These are phyloP conservation scores for Trichomonascaceae sp. DNA, from an alignment of 1,139 yeast genomes.

Conservation along the genomic window DNA sequence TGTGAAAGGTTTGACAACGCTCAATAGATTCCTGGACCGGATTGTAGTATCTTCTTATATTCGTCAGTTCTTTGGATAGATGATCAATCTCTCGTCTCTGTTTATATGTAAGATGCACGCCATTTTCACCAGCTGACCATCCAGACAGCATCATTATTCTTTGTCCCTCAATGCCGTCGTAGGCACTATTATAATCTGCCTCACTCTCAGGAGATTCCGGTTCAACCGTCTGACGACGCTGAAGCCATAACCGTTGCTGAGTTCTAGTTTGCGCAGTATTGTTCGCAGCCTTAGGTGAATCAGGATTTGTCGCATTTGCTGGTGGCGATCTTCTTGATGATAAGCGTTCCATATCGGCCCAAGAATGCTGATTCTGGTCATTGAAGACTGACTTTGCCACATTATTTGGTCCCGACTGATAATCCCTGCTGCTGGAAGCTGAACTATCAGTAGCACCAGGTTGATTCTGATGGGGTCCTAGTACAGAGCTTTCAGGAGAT, in stretches of 20 bases:
- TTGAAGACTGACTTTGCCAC: neutral
- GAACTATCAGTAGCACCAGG: neutral
- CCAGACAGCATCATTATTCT: conserved; percentile 4
- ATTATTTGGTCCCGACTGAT: neutral
- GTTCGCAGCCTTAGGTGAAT: neutral
- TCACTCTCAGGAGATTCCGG: neutral
- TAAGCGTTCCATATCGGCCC: conserved; percentile 17
- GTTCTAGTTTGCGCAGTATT: conserved; percentile 50
- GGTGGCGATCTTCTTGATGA: conserved; percentile 8
- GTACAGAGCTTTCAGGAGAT: conserved; percentile 7
- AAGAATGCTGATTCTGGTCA: conserved; percentile 10
- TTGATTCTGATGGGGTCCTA: neutral
- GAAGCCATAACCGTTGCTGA: conserved; percentile 77
- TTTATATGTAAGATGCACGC: conserved; percentile 31
- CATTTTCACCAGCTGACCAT: conserved; percentile 9
- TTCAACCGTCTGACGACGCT: conserved; percentile 49
- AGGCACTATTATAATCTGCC: neutral
- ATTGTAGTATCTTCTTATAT: conserved; percentile 60
- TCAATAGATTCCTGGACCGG: conserved; percentile 62
- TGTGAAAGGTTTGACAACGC: conserved; percentile 30
- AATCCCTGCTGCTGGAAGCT: neutral
- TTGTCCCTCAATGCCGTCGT: neutral
- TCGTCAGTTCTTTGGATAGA: conserved; percentile 64
- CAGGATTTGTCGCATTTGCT: neutral
- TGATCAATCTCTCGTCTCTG: conserved; percentile 71